Percentiles rank a stretch among this genome's conserved stretches.
Conservation (phyloP, 352 stramenopile genomes). For the Phytophthora meadii region DNA sequence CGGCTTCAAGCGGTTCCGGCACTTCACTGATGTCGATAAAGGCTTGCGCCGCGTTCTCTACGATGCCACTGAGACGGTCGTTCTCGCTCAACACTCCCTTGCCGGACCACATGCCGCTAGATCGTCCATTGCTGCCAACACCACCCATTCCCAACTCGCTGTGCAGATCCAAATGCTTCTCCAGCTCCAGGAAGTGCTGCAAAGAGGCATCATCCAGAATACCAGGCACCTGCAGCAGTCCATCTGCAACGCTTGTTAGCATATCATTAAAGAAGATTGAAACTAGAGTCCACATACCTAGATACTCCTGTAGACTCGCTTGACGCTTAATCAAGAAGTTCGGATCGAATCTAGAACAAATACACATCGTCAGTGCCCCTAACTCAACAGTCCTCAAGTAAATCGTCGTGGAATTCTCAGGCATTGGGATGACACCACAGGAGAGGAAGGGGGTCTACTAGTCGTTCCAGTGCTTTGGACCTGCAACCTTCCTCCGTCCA, state of each 20-base stretch:
- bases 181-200: conserved; percentile 81
- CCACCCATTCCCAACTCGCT: conserved; percentile 49
- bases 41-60: conserved; percentile 76
- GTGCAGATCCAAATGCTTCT: conserved; percentile 79
- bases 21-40: conserved; percentile 89
- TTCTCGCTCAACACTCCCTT: conserved; percentile 78
- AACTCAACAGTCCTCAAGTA: neutral
- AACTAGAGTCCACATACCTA: conserved; percentile 44
- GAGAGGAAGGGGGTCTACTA: conserved; percentile 2
- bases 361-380: conserved; percentile 11
- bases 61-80: conserved; percentile 78
- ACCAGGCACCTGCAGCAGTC: conserved; percentile 68
- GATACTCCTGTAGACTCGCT: conserved; percentile 74
- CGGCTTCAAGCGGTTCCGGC: conserved; percentile 76
- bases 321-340: conserved; percentile 86
- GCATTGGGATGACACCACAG: conserved; percentile 6
- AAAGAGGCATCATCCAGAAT: conserved; percentile 81
- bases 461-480: conserved; percentile 12
- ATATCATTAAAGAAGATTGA: too few species aligned
- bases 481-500: conserved; percentile 18
- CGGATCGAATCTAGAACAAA: conserved; percentile 69
- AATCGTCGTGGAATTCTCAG: conserved; percentile 40
- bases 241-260: conserved; percentile 32
- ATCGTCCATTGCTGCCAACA: conserved; percentile 52
- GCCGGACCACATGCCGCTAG: conserved; percentile 52